Base-by-base conservation (phyloP, 2,329 filamentous ascomycete species). In the Xylaria sp. region DNA sequence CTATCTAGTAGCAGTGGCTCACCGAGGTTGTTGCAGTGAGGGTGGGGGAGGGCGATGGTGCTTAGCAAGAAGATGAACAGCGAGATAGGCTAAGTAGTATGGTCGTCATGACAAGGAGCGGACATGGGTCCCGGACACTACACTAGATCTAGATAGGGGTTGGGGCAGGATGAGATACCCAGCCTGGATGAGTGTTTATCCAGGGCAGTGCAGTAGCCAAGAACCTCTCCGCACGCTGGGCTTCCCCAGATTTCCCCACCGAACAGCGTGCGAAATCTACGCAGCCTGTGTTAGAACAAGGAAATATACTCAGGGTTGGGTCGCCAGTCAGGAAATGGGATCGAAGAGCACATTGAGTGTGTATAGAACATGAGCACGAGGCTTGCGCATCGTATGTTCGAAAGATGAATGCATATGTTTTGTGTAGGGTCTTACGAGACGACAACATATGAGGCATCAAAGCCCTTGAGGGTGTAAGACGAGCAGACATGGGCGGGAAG, bases 201-300 rank as follows among this genome's bases (percentile, higher is more conserved):
- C 67, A 63, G n/a, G 18, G 50, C 12, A 53, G 35, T 47, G 29
- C 21, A 1, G 27, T 21, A 44, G 50, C 48, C 37, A 51, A 50
- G 25, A 60, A 44, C 48, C 59, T 60, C 63, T 66, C 63, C 67
- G 54, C 60, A 69, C 48, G 18, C 29, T 53, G 51, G 51, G 59
- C 35, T 66, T 69, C 67, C 67, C 67, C 67, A 69, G 67, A 66
- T 61, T 69, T 66, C 67, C 54, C 67, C 67, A 69, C 67, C 23
- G 12, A 54, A 50, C 37, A 42, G 40, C 23, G 42, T 59, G 42
- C 13, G 44, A 54, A 51, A 55, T 50, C 21, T 37, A 23, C 18
- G 35, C 9, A n/a, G 35, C 47, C 48, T 29, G 4, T 32, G 16
- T 40, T 48, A 10, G 44, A 18, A 47, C 44, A 18, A n/a, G 42